Percentiles rank a stretch among this genome's conserved stretches.
phyloP scores from a whole-genome alignment of 1,284 basidiomycete species.

The Cronartium ribicola region DNA sequence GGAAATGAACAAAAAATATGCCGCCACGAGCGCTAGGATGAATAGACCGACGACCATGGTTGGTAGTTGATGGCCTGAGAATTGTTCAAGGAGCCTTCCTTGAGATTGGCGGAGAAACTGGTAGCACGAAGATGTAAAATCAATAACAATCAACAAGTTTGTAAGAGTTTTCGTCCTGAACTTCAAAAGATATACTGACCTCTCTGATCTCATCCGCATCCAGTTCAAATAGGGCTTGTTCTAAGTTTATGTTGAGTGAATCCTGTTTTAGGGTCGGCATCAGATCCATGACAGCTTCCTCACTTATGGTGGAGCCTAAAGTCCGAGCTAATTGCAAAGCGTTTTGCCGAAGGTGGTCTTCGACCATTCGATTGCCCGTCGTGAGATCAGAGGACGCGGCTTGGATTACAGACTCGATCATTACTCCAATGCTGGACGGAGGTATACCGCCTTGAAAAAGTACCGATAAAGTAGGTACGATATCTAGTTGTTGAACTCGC shows the following conservation, averaged over 20 bases:
- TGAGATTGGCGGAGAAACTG: slow-evolving; percentile 44
- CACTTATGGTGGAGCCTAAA: background rate
- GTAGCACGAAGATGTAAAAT: background rate
- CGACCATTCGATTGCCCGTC: slow-evolving; percentile 14
- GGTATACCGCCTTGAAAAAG: slow-evolving; percentile 45
- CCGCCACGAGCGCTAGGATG: slow-evolving; percentile 8
- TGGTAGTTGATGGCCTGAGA: slow-evolving; percentile 41
- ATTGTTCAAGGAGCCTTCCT: slow-evolving; percentile 42
- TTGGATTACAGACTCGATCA: slow-evolving; percentile 43
- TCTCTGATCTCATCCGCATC: slow-evolving; percentile 10
- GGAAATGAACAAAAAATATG: background rate
- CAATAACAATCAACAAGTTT: background rate
- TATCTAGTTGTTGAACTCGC: slow-evolving; percentile 46
- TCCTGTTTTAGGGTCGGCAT: background rate
- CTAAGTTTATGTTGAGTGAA: background rate
- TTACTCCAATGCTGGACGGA: slow-evolving; percentile 45
- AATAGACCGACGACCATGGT: slow-evolving; percentile 30
- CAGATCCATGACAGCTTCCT: slow-evolving; percentile 1
- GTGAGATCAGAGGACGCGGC: background rate
- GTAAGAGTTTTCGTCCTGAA: background rate
- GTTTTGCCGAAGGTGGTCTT: slow-evolving; percentile 18
- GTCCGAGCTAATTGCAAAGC: slow-evolving; percentile 18
- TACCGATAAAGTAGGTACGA: slow-evolving; percentile 45
- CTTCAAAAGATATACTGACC: slow-evolving; percentile 2
- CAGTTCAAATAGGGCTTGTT: slow-evolving; percentile 4